A percentile compares a stretch with the other conserved stretches of the same genome.
These are phyloP conservation scores for Leccinum huronense DNA, from an alignment of 1,284 basidiomycete species.

Conservation along the genomic window DNA sequence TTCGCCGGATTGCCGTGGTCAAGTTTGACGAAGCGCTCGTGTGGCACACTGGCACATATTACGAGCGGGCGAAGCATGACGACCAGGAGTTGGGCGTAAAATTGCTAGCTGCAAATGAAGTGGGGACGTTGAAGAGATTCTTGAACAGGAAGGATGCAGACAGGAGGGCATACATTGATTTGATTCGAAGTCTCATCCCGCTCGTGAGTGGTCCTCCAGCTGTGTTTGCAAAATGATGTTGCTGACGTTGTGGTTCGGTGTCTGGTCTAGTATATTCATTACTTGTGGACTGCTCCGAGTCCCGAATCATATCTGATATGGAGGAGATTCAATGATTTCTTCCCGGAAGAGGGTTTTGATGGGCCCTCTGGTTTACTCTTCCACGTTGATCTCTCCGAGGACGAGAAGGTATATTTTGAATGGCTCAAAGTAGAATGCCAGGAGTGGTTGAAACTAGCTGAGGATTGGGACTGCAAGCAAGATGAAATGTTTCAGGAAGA, in stretches of 20 bases:
- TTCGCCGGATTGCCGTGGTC: conserved; percentile 36
- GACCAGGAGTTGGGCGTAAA: conserved; percentile 12
- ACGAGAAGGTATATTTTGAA: too few species aligned
- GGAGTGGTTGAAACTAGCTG: too few species aligned
- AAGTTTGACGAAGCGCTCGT: conserved; percentile 35
- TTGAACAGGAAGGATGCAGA: too few species aligned
- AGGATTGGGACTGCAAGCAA: too few species aligned
- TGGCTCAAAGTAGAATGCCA: too few species aligned
- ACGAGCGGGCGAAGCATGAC: conserved; percentile 17
- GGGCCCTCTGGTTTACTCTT: too few species aligned
- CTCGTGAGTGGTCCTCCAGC: conserved; percentile 23
- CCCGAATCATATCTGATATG: too few species aligned
- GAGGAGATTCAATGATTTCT: too few species aligned
- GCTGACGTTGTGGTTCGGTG: not conserved
- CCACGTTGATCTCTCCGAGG: too few species aligned
- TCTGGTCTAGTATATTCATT: conserved; percentile 36
- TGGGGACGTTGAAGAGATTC: conserved; percentile 10
- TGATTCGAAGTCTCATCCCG: conserved; percentile 32
- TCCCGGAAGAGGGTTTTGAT: too few species aligned
- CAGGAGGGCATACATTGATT: conserved; percentile 37
- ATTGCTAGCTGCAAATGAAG: conserved; percentile 22
- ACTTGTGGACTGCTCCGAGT: too few species aligned
- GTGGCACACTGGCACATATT: conserved; percentile 40
- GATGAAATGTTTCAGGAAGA: too few species aligned
- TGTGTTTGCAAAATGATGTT: not conserved